phyloP scores from a whole-genome alignment of 768 basidiomycete genomes.

The Tylopilus subfusipes region DNA sequence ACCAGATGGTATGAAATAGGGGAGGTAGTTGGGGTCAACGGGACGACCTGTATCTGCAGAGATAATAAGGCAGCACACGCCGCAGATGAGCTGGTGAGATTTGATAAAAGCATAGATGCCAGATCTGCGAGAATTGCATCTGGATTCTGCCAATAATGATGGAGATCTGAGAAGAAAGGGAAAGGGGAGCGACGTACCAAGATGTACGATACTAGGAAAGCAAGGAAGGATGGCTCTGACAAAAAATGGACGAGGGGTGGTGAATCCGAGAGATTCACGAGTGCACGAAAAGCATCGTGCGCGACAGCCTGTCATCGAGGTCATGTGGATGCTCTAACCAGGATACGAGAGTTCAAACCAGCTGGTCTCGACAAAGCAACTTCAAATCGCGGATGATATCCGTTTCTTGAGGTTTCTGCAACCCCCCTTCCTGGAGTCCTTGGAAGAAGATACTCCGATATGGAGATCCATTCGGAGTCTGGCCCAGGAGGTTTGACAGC shows the following conservation, averaged over 20 bases:
- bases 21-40: constrained; percentile 37
- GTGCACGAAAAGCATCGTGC: constrained; percentile 91
- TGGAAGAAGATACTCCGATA: constrained; percentile 73
- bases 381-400: constrained; percentile 78
- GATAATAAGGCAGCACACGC: constrained; percentile 62
- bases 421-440: constrained; percentile 53
- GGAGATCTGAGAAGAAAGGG: constrained; percentile 2
- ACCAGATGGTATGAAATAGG: constrained; percentile 63
- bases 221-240: constrained; percentile 68
- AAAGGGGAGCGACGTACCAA: constrained; percentile 53
- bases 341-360: constrained; percentile 46
- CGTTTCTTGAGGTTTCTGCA: constrained; percentile 59
- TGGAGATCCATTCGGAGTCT: constrained; percentile 69
- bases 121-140: constrained; percentile 89
- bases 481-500: constrained; percentile 75
- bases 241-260: constrained; percentile 61
- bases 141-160: constrained; percentile 59
- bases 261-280: constrained; percentile 91
- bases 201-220: constrained; percentile 85
- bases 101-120: constrained; percentile 96
- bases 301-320: constrained; percentile 62
- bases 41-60: constrained; percentile 63
- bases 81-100: constrained; percentile 73
- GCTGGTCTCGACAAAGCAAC: constrained; percentile 82
- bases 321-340: constrained; percentile 14